These are phyloP conservation scores for Nakazawaea molendinolei DNA, from an alignment of 805 yeast species.

Conservation along the genomic window DNA sequence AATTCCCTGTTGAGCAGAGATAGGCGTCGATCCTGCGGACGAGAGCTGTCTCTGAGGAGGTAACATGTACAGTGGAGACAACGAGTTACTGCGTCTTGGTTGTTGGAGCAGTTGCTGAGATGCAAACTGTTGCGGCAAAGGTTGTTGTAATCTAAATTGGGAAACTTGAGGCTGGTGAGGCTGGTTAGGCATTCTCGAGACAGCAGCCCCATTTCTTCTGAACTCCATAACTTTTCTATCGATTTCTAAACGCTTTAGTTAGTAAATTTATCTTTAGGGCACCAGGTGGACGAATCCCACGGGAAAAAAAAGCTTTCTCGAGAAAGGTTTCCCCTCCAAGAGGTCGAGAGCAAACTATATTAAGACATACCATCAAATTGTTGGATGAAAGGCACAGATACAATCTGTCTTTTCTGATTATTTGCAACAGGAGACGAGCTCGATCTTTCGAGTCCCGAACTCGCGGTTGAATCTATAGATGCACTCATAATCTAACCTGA, in stretches of 20 bases:
- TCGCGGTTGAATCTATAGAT: no score
- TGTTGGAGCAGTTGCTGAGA: constrained; percentile 2
- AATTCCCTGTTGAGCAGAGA: no score
- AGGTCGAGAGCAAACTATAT: no score
- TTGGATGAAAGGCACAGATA: constrained; percentile 8
- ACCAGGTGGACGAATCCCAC: no score
- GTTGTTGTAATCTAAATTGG: constrained; percentile 5
- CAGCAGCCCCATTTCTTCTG: constrained; percentile 1
- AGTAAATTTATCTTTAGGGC: no score
- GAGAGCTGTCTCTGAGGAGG: no score
- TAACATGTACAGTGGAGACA: constrained; percentile 9
- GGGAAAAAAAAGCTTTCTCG: background rate
- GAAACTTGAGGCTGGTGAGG: constrained; percentile 2
- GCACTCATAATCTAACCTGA: no score
- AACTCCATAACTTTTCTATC: constrained; percentile 9
- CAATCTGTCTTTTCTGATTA: background rate
- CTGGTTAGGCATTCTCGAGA: background rate
- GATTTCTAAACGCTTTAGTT: constrained; percentile 4
- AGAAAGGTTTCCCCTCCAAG: no score
- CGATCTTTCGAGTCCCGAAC: no score
- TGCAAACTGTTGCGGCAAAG: constrained; percentile 10
- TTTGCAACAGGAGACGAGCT: no score
- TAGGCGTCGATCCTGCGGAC: no score
- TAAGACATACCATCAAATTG: constrained; percentile 11
- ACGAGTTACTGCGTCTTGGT: constrained; percentile 6